A percentile compares a stretch with the other conserved stretches of the same genome.
phyloP scores from a whole-genome alignment of 495 filamentous ascomycete species.

The Penicillium silybi region DNA sequence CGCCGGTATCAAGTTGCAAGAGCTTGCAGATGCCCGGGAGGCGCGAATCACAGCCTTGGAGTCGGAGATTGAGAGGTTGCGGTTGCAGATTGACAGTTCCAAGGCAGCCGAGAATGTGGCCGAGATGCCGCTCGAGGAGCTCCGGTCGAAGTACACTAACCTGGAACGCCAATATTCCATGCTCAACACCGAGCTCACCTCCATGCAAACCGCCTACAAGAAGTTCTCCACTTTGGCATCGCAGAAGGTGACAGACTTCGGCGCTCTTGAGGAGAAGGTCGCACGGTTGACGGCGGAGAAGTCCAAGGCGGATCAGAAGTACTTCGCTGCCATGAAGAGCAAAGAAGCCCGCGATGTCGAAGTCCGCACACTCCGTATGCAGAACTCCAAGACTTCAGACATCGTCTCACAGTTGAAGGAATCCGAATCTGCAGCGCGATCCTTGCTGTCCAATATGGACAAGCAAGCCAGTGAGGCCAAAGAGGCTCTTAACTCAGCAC shows the following conservation, averaged over 20 bases:
- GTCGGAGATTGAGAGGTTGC: conserved; percentile 70
- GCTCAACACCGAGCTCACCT: conserved; percentile 79
- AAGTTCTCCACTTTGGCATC: conserved; percentile 77
- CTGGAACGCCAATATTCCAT: conserved; percentile 75
- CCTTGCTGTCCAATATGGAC: conserved; percentile 75
- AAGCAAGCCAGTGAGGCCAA: conserved; percentile 81
- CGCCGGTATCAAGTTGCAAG: conserved; percentile 65
- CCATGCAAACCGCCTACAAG: conserved; percentile 82
- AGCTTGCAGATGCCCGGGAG: conserved; percentile 70
- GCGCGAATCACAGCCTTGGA: conserved; percentile 76
- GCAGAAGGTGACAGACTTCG: conserved; percentile 76
- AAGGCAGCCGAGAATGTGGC: conserved; percentile 38
- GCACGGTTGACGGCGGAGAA: conserved; percentile 78
- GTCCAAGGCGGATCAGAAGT: conserved; percentile 94
- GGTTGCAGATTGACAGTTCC: conserved; percentile 46
- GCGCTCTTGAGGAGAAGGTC: conserved; percentile 73
- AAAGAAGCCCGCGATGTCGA: conserved; percentile 79
- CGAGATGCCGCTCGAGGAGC: conserved; percentile 56
- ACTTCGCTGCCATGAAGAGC: conserved; percentile 89
- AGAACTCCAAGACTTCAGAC: conserved; percentile 87
- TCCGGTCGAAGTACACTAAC: conserved; percentile 66
- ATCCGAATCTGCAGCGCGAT: conserved; percentile 58
- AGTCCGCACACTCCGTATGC: conserved; percentile 68
- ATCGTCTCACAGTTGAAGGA: conserved; percentile 93
- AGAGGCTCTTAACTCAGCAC: conserved; percentile 63